phyloP scores from a whole-genome alignment of 1,284 basidiomycete genomes.

The Cryptococcus neoformans region DNA sequence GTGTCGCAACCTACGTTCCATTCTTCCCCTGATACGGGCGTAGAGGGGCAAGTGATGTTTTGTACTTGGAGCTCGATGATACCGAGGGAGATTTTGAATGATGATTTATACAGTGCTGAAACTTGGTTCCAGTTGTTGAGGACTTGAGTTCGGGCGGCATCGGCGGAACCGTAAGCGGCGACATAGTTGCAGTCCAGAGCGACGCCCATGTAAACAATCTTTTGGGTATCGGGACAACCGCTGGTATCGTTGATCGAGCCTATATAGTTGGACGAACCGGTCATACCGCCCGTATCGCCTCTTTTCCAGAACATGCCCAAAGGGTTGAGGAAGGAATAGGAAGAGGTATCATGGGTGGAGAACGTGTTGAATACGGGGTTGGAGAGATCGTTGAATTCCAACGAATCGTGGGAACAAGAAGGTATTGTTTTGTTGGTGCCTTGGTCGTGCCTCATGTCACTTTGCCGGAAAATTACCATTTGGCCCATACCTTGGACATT shows the following conservation, averaged over 20 bases:
- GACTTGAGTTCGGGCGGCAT: conserved; percentile 69
- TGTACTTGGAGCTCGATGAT: conserved; percentile 61
- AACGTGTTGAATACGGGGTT: conserved; percentile 31
- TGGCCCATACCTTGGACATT: conserved; percentile 69
- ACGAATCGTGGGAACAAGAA: conserved; percentile 64
- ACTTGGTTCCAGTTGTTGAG: conserved; percentile 66
- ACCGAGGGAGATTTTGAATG: conserved; percentile 82
- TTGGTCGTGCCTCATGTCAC: conserved; percentile 49
- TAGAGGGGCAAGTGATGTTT: conserved; percentile 53
- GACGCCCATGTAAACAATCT: conserved; percentile 71
- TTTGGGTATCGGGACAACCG: conserved; percentile 72
- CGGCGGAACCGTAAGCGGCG: conserved; percentile 58
- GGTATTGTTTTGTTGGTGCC: conserved; percentile 8
- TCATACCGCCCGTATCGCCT: conserved; percentile 35
- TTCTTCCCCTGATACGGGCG: conserved; percentile 41
- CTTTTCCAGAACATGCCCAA: conserved; percentile 9
- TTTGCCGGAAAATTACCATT: conserved; percentile 61
- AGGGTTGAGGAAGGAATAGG: neutral
- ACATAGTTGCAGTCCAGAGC: conserved; percentile 85
- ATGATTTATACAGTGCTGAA: conserved; percentile 71
- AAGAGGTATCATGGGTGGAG: neutral
- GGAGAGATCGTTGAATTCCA: conserved; percentile 63
- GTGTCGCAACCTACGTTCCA: conserved; percentile 54
- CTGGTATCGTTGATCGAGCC: conserved; percentile 62
- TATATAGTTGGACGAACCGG: conserved; percentile 58